phyloP scores from a whole-genome alignment of 1,284 basidiomycete species.

The Leccinum subfulvum region DNA sequence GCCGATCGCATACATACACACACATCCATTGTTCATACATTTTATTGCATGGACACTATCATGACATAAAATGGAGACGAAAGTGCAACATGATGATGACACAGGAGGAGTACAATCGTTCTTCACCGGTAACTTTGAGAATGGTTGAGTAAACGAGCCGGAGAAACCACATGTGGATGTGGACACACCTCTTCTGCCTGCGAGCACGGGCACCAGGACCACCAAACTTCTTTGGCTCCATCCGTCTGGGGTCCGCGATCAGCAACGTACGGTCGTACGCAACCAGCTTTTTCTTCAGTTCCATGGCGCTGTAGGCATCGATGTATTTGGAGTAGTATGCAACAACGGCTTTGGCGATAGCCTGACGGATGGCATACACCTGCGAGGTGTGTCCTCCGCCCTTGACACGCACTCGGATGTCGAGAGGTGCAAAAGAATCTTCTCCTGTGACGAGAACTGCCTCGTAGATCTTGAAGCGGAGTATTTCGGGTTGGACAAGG shows the following conservation, averaged over 20 bases:
- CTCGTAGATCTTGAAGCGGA: conserved; percentile 99
- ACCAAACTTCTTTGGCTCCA: conserved; percentile 99
- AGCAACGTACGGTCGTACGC: conserved; percentile 93
- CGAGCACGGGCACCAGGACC: conserved; percentile 94
- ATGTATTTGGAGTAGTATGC: conserved; percentile 99
- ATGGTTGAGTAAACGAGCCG: conserved; percentile 11
- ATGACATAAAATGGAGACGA: conserved; percentile 45
- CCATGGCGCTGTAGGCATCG: conserved; percentile 95
- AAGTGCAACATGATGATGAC: conserved; percentile 45
- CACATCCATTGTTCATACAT: conserved; percentile 16
- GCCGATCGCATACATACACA: not conserved
- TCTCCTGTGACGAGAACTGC: conserved; percentile 87
- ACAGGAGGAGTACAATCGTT: conserved; percentile 25
- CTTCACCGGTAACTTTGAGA: conserved; percentile 82
- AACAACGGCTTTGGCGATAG: conserved; percentile 96
- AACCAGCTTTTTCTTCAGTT: conserved; percentile 95
- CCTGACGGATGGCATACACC: conserved; percentile 98
- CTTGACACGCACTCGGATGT: conserved; percentile 98
- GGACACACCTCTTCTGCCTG: conserved; percentile 85
- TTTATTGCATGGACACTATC: conserved; percentile 41
- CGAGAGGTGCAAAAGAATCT: conserved; percentile 81
- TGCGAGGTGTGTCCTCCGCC: conserved; percentile 99
- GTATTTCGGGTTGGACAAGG: conserved; percentile 91
- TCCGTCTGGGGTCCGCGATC: conserved; percentile 97
- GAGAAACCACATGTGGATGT: not conserved